Evolutionary conservation across 179 eudicot species (phyloP).

Genomic region (Corrigiola litoralis): DNA sequence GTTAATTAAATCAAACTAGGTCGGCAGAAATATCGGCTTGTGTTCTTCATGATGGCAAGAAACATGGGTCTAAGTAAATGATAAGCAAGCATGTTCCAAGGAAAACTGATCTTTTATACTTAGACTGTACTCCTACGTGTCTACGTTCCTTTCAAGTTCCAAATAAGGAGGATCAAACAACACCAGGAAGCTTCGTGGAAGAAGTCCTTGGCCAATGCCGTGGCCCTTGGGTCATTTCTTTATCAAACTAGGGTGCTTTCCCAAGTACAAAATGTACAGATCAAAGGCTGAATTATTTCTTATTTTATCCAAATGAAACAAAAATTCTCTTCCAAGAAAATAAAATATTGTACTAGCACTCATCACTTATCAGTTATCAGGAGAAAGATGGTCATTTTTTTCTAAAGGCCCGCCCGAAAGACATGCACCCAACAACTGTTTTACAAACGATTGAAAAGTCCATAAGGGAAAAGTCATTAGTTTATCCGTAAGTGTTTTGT

Average conservation of each 20-base stretch:
- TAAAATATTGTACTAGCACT: neutral
- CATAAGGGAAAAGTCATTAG: too few species aligned
- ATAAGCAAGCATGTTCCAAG: neutral
- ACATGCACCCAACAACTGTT: too few species aligned
- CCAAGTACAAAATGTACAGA: neutral
- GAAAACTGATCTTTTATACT: neutral
- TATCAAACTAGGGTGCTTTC: neutral
- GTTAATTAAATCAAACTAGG: neutral
- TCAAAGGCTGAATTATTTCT: neutral
- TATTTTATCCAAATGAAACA: neutral
- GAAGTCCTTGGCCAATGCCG: neutral
- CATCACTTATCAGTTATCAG: too few species aligned
- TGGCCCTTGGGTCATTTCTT: constrained; percentile 1
- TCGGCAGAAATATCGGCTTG: neutral
- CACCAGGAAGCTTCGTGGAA: constrained; percentile 10
- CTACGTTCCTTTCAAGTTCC: neutral
- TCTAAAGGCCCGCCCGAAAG: too few species aligned
- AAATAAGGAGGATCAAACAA: neutral
- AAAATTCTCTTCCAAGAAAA: constrained; percentile 6
- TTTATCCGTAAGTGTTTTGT: too few species aligned
- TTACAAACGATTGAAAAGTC: too few species aligned
- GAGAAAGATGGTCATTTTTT: too few species aligned
- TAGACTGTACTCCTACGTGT: too few species aligned
- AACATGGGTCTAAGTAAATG: neutral
- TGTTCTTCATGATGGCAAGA: neutral